Conservation (phyloP, 495 filamentous ascomycete genomes). For the Penicillium subrubescens region DNA sequence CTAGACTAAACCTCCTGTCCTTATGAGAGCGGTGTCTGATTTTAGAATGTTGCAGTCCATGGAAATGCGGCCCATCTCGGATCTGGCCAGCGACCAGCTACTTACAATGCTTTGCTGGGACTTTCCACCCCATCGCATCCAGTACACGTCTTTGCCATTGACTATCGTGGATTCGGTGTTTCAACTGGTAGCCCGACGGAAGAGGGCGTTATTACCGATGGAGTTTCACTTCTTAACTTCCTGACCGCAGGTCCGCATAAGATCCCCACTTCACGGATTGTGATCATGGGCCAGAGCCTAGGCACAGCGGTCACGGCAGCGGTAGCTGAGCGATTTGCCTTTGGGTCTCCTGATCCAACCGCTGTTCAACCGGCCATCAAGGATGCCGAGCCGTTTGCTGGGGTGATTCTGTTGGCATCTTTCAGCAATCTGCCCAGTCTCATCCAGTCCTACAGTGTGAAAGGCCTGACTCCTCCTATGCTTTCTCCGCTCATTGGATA, state of each 20-base stretch:
- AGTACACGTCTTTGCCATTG: slow-evolving; percentile 70
- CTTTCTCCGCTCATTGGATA: slow-evolving; percentile 70
- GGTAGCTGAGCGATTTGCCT: slow-evolving; percentile 67
- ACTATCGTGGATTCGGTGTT: slow-evolving; percentile 89
- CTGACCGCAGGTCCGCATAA: slow-evolving; percentile 42
- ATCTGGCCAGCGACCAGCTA: slow-evolving; percentile 46
- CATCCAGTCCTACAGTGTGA: slow-evolving; percentile 70
- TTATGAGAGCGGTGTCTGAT: not conserved
- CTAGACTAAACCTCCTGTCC: not conserved
- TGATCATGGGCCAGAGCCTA: slow-evolving; percentile 84
- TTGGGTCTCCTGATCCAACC: slow-evolving; percentile 41
- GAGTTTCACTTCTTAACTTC: slow-evolving; percentile 66
- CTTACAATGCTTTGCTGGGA: slow-evolving; percentile 42
- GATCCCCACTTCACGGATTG: slow-evolving; percentile 70
- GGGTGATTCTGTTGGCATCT: slow-evolving; percentile 74
- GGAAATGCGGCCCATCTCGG: slow-evolving; percentile 52
- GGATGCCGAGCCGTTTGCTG: slow-evolving; percentile 60
- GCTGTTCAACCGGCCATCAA: slow-evolving; percentile 40
- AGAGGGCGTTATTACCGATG: slow-evolving; percentile 79
- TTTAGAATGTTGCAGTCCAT: slow-evolving; percentile 37
- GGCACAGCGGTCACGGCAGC: slow-evolving; percentile 82
- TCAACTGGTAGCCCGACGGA: slow-evolving; percentile 82
- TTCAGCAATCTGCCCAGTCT: slow-evolving; percentile 77
- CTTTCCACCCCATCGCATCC: slow-evolving; percentile 51
- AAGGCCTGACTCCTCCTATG: slow-evolving; percentile 77